These are phyloP conservation scores for Vachellia collinsii DNA, from an alignment of 306 rosid species.

Conservation along the genomic window DNA sequence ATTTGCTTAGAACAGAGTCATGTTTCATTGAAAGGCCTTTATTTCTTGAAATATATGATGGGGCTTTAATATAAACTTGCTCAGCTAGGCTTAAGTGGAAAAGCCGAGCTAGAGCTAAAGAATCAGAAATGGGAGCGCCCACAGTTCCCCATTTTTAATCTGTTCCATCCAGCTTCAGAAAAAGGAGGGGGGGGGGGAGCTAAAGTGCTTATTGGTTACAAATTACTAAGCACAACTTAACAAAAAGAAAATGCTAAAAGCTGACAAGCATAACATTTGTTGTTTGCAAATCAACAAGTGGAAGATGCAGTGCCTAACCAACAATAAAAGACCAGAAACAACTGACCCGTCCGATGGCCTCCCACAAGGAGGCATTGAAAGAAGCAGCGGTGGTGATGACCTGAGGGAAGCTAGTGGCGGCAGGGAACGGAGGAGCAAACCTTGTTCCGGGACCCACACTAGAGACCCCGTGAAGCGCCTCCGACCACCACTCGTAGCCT, in stretches of 20 bases:
- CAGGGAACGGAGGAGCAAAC: slow-evolving; percentile 67
- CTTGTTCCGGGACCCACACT: slow-evolving; percentile 87
- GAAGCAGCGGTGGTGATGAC: slow-evolving; percentile 97
- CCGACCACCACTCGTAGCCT: slow-evolving; percentile 99
- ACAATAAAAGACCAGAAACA: not conserved
- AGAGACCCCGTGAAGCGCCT: slow-evolving; percentile 93
- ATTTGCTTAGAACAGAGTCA: too few relatives aligned
- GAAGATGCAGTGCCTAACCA: not conserved
- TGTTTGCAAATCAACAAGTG: not conserved
- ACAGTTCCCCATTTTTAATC: not conserved
- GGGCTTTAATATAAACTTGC: not conserved
- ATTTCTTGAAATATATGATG: not conserved
- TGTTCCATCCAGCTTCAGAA: not conserved
- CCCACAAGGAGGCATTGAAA: slow-evolving; percentile 86
- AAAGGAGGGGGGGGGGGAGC: not conserved
- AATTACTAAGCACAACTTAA: slow-evolving; percentile 11
- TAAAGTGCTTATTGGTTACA: not conserved
- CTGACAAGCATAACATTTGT: not conserved
- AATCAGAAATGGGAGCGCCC: not conserved
- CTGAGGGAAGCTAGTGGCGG: slow-evolving; percentile 90
- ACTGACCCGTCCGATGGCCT: slow-evolving; percentile 87
- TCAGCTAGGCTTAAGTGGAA: not conserved
- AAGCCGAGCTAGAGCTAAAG: not conserved
- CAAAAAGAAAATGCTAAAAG: slow-evolving; percentile 13
- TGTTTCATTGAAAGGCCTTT: not conserved